These are phyloP conservation scores for Neonothopanus nambi DNA, from an alignment of 1,284 basidiomycete species.

Conservation along the genomic window DNA sequence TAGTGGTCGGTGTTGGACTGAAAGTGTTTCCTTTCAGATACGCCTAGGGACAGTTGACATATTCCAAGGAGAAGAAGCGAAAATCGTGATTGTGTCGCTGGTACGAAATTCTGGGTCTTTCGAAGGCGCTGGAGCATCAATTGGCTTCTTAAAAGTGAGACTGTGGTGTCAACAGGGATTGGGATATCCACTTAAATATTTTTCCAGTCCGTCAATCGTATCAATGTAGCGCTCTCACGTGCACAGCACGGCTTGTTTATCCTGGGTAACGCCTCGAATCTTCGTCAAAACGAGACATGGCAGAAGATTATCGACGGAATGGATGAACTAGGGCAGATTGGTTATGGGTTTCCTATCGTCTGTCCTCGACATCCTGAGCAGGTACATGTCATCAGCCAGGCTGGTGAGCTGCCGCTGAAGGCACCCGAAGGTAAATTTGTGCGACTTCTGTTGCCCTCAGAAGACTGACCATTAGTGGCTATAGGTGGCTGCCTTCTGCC, in stretches of 20 bases:
- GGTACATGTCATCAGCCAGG: slow-evolving; percentile 42
- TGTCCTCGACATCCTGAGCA: slow-evolving; percentile 59
- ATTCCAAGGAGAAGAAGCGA: slow-evolving; percentile 73
- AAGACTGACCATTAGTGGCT: neutral
- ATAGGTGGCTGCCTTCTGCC: slow-evolving; percentile 66
- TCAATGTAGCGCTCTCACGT: slow-evolving; percentile 73
- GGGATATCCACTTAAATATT: neutral
- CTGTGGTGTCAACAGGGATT: neutral
- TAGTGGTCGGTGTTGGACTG: neutral
- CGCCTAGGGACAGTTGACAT: slow-evolving; percentile 74
- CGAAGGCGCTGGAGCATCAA: slow-evolving; percentile 43
- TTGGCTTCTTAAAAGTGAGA: slow-evolving; percentile 69
- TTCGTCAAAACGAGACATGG: slow-evolving; percentile 62
- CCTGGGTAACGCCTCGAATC: slow-evolving; percentile 62
- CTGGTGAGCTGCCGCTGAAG: slow-evolving; percentile 50
- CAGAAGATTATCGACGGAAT: slow-evolving; percentile 54
- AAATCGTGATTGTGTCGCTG: slow-evolving; percentile 69
- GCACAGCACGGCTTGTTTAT: slow-evolving; percentile 74
- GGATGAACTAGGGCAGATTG: slow-evolving; percentile 45
- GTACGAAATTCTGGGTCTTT: slow-evolving; percentile 63
- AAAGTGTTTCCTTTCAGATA: slow-evolving; percentile 40
- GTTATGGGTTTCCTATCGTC: slow-evolving; percentile 53
- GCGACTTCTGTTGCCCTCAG: neutral
- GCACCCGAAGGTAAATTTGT: slow-evolving; percentile 55
- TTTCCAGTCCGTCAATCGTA: slow-evolving; percentile 53